These are phyloP conservation scores for Zygosaccharomyces bisporus DNA, from an alignment of 805 yeast species.

Conservation along the genomic window DNA sequence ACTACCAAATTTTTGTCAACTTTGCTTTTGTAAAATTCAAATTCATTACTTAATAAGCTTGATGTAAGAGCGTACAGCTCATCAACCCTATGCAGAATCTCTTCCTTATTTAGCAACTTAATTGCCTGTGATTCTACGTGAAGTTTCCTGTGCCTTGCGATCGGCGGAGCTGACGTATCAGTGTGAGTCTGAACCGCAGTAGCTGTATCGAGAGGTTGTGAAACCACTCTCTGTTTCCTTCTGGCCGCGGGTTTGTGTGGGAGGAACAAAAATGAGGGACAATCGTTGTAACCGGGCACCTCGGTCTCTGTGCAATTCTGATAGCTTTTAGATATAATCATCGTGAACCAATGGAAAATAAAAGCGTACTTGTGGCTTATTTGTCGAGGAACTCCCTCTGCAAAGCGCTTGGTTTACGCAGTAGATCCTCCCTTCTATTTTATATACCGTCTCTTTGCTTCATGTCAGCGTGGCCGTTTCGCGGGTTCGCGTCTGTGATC, in stretches of 20 bases:
- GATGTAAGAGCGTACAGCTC: slow-evolving; percentile 30
- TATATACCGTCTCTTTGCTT: neutral
- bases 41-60: slow-evolving; percentile 41
- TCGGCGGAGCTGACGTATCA: slow-evolving; percentile 24
- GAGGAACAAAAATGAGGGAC: slow-evolving; percentile 37
- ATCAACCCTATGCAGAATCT: slow-evolving; percentile 24
- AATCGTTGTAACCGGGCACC: slow-evolving; percentile 44
- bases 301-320: slow-evolving; percentile 42
- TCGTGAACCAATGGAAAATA: neutral
- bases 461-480: neutral
- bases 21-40: slow-evolving; percentile 43
- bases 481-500: neutral
- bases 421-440: neutral
- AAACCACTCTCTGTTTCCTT: slow-evolving; percentile 13
- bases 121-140: neutral
- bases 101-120: slow-evolving; percentile 13
- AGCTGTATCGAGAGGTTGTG: slow-evolving; percentile 17
- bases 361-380: neutral
- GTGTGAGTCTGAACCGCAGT: slow-evolving; percentile 21
- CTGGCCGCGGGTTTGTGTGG: slow-evolving; percentile 16
- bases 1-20: slow-evolving; percentile 31
- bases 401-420: neutral
- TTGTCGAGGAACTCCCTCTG: neutral
- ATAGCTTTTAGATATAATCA: slow-evolving; percentile 26
- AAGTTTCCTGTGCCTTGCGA: neutral